These are phyloP conservation scores for Rhynchosporium secalis DNA, from an alignment of 2,329 filamentous ascomycete genomes.

Conservation along the genomic window DNA sequence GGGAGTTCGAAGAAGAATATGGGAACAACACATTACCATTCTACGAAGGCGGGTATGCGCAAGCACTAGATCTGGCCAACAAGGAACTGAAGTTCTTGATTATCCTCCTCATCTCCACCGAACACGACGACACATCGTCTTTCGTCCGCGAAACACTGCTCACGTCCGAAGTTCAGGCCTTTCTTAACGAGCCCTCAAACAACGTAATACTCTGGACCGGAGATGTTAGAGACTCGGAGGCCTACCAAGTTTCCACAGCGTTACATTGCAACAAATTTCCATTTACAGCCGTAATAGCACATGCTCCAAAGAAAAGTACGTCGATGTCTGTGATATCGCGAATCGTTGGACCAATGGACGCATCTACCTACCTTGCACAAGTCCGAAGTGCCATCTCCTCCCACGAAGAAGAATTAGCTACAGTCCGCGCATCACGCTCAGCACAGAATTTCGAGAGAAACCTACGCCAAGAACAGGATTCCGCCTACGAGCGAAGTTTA, in stretches of 20 bases:
- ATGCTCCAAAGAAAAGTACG: slow-evolving; percentile 81
- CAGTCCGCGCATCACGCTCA: slow-evolving; percentile 71
- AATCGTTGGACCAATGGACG: slow-evolving; percentile 69
- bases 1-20: slow-evolving; percentile 95
- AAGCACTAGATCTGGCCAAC: slow-evolving; percentile 77
- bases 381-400: slow-evolving; percentile 71
- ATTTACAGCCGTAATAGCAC: slow-evolving; percentile 81
- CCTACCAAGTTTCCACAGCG: slow-evolving; percentile 87
- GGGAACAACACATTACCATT: slow-evolving; percentile 72
- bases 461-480: slow-evolving; percentile 85
- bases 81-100: not conserved
- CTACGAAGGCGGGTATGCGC: slow-evolving; percentile 85
- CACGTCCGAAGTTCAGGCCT: slow-evolving; percentile 69
- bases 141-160: slow-evolving; percentile 85
- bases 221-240: slow-evolving; percentile 88
- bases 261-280: slow-evolving; percentile 91
- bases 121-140: slow-evolving; percentile 80
- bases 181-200: slow-evolving; percentile 72
- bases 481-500: slow-evolving; percentile 88
- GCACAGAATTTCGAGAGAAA: slow-evolving; percentile 80
- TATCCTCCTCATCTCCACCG: not conserved
- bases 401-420: slow-evolving; percentile 73
- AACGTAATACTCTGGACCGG: slow-evolving; percentile 90
- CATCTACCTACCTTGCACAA: slow-evolving; percentile 72
- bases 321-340: slow-evolving; percentile 89